Evolutionary conservation across 306 rosid genomes (phyloP).

Genomic region (Fragaria nilgerrensis): DNA sequence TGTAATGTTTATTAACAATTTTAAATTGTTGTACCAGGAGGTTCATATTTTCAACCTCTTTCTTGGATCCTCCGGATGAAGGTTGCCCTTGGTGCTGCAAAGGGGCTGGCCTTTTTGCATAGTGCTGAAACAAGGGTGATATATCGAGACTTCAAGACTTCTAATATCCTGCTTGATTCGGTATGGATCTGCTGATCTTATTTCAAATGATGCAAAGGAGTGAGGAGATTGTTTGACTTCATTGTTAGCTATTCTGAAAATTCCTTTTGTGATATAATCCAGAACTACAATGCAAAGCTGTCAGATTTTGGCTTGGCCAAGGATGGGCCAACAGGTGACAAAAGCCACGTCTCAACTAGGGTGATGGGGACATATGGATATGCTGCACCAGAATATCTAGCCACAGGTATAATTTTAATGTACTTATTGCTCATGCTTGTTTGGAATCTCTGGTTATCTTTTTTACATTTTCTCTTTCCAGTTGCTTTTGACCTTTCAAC

Average conservation of each 20-base stretch:
- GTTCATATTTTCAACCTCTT: slow-evolving; percentile 58
- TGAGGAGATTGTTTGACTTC: neutral
- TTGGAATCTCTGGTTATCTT: neutral
- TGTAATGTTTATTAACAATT: neutral
- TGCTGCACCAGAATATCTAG: slow-evolving; percentile 55
- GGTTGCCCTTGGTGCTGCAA: slow-evolving; percentile 54
- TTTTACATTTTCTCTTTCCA: neutral
- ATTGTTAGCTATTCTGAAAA: neutral
- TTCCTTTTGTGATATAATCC: slow-evolving; percentile 6
- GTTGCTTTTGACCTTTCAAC: neutral
- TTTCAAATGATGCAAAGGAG: neutral
- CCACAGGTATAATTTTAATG: slow-evolving; percentile 37
- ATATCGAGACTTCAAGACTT: slow-evolving; percentile 51
- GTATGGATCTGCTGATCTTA: slow-evolving; percentile 22
- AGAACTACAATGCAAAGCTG: slow-evolving; percentile 51
- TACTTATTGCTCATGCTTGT: neutral
- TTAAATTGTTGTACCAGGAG: slow-evolving; percentile 28
- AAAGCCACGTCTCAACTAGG: slow-evolving; percentile 54
- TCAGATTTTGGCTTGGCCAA: slow-evolving; percentile 57
- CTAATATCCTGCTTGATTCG: slow-evolving; percentile 45
- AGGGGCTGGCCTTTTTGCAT: slow-evolving; percentile 54
- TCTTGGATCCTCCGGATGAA: slow-evolving; percentile 51
- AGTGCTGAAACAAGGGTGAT: slow-evolving; percentile 47
- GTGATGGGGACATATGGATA: slow-evolving; percentile 59
- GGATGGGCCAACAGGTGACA: slow-evolving; percentile 56